Percentiles rank a stretch among this genome's conserved stretches.
Conservation (phyloP, 257 asterid genomes). For the Solanum sitiens region DNA sequence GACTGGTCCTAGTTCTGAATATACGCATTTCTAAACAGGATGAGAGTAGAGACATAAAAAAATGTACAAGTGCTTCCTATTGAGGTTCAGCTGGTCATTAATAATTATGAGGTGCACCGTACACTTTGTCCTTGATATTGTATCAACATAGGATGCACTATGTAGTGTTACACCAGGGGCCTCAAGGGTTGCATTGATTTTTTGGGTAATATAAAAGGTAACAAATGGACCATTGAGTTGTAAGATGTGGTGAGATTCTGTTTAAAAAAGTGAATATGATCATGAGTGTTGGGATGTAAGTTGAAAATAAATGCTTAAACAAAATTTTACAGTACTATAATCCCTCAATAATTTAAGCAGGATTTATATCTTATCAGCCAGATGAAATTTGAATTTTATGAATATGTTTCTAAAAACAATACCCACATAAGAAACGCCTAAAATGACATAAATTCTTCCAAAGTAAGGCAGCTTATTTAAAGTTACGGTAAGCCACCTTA, state of each 20-base stretch:
- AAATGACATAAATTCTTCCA: not conserved
- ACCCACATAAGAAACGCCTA: not conserved
- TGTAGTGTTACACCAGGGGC: not conserved
- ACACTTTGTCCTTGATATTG: not conserved
- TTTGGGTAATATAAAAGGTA: not conserved
- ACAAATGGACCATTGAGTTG: not conserved
- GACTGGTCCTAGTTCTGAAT: not conserved
- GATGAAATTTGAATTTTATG: not conserved
- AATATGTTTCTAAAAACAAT: not conserved
- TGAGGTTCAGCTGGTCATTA: not conserved
- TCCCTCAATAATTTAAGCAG: not conserved
- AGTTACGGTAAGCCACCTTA: not conserved
- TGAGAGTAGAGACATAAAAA: not conserved
- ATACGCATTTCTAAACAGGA: not conserved
- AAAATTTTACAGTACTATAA: not conserved
- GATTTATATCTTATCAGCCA: not conserved
- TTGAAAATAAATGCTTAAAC: not conserved
- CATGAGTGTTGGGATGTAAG: not conserved
- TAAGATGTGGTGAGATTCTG: not conserved
- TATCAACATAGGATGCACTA: not conserved
- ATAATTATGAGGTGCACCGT: not conserved
- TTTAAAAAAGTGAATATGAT: not conserved
- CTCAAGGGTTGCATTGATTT: not conserved
- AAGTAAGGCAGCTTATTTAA: not conserved
- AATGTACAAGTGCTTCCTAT: not conserved